Base-by-base conservation (phyloP, 805 yeast species). In the Nakazawaea peltata region DNA sequence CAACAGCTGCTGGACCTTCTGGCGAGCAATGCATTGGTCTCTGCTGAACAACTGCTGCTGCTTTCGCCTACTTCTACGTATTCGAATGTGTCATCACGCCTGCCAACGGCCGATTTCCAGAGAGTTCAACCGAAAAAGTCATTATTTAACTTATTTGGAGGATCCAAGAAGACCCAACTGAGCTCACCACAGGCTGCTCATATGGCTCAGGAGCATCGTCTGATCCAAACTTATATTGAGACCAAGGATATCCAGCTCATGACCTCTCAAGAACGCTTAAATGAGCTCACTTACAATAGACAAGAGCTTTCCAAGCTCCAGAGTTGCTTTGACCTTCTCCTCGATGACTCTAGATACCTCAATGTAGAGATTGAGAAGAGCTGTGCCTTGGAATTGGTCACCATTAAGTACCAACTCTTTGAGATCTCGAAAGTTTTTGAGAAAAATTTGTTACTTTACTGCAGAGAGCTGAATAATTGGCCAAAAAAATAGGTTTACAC, bases 251-350 rank as follows among this genome's bases (percentile, higher is more conserved):
- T 33, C 23, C 46, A 22, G 30, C 39, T 16, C 29, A 35, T 27
- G 57, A 49, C 33, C 29, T 50, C 26, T 33, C 43, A 18, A 24
- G 40, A 19, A 52, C 53, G 41, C 44, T 50, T 17, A 31, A 43
- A 13, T 41, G 36, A 28, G 33, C 48, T 19, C 38, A 48, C 11
- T 37, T 39, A 4, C 54, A 56, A 34, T 36, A 53, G 28, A 44
- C 47, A 32, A 47, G 74, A 67, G 37, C 46, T 67, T 19, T 44
- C 44, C 28, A 71, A 70, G 43, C 55, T 71, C 27, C 63, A 67
- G 29, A 76, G 72, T 34, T 61, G 74, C 34, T 67, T 69, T 18
- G 59, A 57, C 12, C 51, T 66, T 13, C 51, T 67, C 25, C 54
- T 61, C 38, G 49, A 47, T 10, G 79, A 73, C 48, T 62, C 71